Base-by-base conservation (phyloP, 805 yeast species). In the Candida lessepsii region DNA sequence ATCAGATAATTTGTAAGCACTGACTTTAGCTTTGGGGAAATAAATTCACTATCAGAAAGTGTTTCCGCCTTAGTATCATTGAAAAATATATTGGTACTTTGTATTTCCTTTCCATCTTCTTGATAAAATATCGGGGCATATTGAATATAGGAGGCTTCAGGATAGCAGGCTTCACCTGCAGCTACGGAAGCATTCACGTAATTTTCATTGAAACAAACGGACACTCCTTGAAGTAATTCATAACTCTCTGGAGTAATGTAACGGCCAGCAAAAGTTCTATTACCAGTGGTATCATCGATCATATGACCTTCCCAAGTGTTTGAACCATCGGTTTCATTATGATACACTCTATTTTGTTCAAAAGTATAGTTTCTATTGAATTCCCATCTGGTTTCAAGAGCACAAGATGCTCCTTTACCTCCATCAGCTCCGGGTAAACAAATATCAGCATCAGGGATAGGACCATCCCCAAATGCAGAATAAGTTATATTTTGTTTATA, bases 401-500 rank as follows among this genome's bases (percentile, higher is more conserved):
- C 32, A 31, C 48, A 47, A 8, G 47, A 45, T 9, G 38, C 41
- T 5, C 49, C 49, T 2, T 42, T 40, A 11, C 45, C 44, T 6
- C 44, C 44, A 35, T 44, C 51, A 9, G 51, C 51, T 11, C 51
- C 51, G 29, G 13, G 15, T 9, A 9, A 3, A 31, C 51, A 47
- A 16, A 18, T 11, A 10, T 31, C 26, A 16, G 35, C 23, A 20
- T 37, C 33, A 24, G 37, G 14, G 6, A 13, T 8, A 13, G 47
- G 38, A 9, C 42, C 41, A 6, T 32, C 26, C 20, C 47, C 46
- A 45, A 45, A 44, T 5, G 27, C 49, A 29, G 48, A 43, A 19
- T 28, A 47, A 11, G 47, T 35, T 36, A 45, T 37, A 28, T 45
- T 46, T 18, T 47, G 48, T 2, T 21, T 19, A 2, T 29, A 9